Evolutionary conservation across 1,139 yeast species (phyloP).

Genomic region (Candida labiduridarum): DNA sequence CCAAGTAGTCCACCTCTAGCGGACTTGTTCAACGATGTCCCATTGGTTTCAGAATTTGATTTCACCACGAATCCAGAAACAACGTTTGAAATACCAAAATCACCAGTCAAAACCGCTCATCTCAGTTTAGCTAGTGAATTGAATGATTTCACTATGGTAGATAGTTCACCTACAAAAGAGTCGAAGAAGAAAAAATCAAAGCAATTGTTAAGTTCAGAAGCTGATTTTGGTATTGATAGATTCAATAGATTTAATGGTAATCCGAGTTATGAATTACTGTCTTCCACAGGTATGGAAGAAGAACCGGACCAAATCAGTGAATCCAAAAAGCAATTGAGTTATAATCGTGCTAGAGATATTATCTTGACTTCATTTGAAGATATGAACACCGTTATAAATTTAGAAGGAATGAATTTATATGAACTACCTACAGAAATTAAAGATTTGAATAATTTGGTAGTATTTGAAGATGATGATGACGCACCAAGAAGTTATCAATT

Average conservation of each 20-base stretch:
- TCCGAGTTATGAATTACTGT: slow-evolving; percentile 30
- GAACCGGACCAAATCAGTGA: slow-evolving; percentile 9
- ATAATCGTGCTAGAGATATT: slow-evolving; percentile 32
- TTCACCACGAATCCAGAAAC: slow-evolving; percentile 22
- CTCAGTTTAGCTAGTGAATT: slow-evolving; percentile 10
- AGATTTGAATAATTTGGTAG: slow-evolving; percentile 46
- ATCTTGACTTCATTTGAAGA: slow-evolving; percentile 46
- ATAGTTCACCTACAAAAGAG: not conserved
- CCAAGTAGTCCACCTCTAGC: slow-evolving; percentile 36
- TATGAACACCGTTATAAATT: slow-evolving; percentile 33
- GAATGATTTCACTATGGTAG: not conserved
- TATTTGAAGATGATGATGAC: slow-evolving; percentile 21
- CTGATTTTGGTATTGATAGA: slow-evolving; percentile 50
- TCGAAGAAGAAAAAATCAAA: not conserved
- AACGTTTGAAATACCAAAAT: slow-evolving; percentile 28
- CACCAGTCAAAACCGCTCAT: slow-evolving; percentile 21
- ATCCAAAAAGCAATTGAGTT: slow-evolving; percentile 14
- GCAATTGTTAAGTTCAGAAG: slow-evolving; percentile 38
- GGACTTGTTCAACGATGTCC: slow-evolving; percentile 16
- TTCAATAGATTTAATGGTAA: slow-evolving; percentile 42
- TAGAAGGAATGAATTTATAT: slow-evolving; percentile 39
- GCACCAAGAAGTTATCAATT: slow-evolving; percentile 29
- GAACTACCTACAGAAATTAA: slow-evolving; percentile 49
- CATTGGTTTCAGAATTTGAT: slow-evolving; percentile 32
- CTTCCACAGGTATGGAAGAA: slow-evolving; percentile 18